These are phyloP conservation scores for Podila verticillata DNA, from an alignment of 192 early-diverging fungal species.

Conservation along the genomic window DNA sequence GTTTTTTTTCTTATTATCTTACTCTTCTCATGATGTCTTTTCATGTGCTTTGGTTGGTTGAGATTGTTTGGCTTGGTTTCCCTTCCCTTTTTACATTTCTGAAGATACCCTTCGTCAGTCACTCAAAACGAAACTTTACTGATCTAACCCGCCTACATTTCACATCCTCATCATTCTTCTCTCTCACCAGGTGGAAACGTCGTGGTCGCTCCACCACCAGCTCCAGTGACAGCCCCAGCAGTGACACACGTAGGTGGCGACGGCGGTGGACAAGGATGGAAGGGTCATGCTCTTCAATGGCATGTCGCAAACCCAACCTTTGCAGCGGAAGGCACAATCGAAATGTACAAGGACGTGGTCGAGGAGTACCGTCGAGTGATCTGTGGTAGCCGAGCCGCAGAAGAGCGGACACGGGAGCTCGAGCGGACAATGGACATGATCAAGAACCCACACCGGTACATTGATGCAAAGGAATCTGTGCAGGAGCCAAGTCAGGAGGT, in stretches of 20 bases:
- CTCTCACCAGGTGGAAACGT: constrained; percentile 14
- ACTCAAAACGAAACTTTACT: not conserved
- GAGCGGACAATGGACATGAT: constrained; percentile 39
- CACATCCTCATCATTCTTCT: not conserved
- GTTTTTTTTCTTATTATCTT: too few species aligned
- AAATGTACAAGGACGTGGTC: constrained; percentile 39
- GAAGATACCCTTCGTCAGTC: not conserved
- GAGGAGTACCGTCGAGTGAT: constrained; percentile 44
- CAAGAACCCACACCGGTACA: constrained; percentile 40
- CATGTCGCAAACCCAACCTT: constrained; percentile 52
- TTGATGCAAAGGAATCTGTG: not conserved
- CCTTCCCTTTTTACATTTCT: not conserved
- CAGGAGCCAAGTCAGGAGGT: not conserved
- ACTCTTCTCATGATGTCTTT: not conserved
- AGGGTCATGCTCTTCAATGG: constrained; percentile 42
- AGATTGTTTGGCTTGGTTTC: too few species aligned
- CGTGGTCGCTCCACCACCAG: constrained; percentile 30
- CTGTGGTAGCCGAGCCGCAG: constrained; percentile 23
- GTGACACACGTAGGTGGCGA: constrained; percentile 24
- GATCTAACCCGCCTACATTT: not conserved
- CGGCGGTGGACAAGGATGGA: constrained; percentile 49
- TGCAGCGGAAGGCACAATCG: constrained; percentile 47
- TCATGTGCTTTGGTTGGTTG: not conserved
- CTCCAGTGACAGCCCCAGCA: constrained; percentile 18
- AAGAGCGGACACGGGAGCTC: constrained; percentile 29